Conservation (phyloP, 495 filamentous ascomycete species). For the Usnea hakonensis region DNA sequence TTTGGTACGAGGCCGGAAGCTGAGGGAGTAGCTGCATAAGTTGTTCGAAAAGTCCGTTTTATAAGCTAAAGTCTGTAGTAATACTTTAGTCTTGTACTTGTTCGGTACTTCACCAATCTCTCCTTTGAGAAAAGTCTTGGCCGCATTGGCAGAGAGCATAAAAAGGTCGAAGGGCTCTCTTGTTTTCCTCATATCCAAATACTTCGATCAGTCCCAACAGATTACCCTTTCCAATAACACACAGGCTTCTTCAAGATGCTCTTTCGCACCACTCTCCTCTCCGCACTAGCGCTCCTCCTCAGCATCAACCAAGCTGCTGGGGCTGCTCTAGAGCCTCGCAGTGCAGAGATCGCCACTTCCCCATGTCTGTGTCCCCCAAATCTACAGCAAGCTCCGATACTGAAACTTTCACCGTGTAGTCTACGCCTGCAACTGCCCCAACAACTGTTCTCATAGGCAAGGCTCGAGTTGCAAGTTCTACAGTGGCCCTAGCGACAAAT, state of each 20-base stretch:
- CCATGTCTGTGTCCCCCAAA: not conserved
- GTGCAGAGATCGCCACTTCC: not conserved
- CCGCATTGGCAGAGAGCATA: not conserved
- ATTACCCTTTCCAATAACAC: not conserved
- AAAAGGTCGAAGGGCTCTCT: not conserved
- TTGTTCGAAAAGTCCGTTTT: no score
- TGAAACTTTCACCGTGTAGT: not conserved
- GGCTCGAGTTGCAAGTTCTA: not conserved
- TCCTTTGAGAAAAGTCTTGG: no score
- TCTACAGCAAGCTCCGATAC: not conserved
- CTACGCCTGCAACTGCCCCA: not conserved
- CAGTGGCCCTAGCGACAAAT: not conserved
- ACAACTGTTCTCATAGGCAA: not conserved
- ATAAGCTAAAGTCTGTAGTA: no score
- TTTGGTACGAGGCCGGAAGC: no score
- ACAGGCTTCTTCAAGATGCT: not conserved
- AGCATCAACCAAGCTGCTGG: not conserved
- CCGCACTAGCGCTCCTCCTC: not conserved
- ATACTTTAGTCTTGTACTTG: no score
- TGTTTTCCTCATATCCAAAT: not conserved
- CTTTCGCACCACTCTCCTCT: not conserved
- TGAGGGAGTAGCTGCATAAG: no score
- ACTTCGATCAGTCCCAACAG: not conserved
- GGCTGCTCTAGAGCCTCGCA: no score
- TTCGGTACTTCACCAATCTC: no score